Evolutionary conservation across 179 eudicot genomes (phyloP), one percentile per base, ranked within the genome.

Genomic region (Patellifolia procumbens): DNA sequence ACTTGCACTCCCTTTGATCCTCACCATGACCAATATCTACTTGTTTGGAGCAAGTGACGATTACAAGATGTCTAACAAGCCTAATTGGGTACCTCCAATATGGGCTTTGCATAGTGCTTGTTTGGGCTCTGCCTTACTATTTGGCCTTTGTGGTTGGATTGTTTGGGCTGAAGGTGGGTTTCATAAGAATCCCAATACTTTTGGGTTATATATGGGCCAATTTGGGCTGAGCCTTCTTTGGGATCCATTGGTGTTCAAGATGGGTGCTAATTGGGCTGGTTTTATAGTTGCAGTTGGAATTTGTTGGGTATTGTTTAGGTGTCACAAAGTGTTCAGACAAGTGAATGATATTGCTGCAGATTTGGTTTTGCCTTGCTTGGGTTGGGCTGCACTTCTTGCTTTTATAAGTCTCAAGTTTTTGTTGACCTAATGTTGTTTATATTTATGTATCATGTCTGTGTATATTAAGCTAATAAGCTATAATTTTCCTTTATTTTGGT

Each of bases 111-210:
- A 92, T 68, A 56, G 78, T 28, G 78, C 90, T 7, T 86, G 86
- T 22, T 58, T 92, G 71, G 87, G 77, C 13, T 85, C 87, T 5
- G 73, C 91, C 0, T 39, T 78, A 1, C 75, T 94, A 0, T 85
- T 91, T 92, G 94, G 97, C 78, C 82, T 91, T 0, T 85, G 92
- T 13, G 94, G 86, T 0, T 94, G 97, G 97, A 85, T 94, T 0
- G 90, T 92, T 2, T 94, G 97, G 98, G 97, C 92, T 20, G 91
- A 91, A 4, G 98, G 96, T 8, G 97, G 97, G 81, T 88, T 94
- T 39, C 96, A 91, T 43, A 74, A 81, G 61, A 73, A 73, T 76
- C 94, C 94, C 8, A 58, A 10, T 0, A 80, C 80, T 0, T 20
- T 86, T 67, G 78, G 78, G 1, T 51, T 91, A 22, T 89, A 85